These are phyloP conservation scores for Ceratocystis destructans DNA, from an alignment of 2,329 filamentous ascomycete genomes.

Conservation along the genomic window DNA sequence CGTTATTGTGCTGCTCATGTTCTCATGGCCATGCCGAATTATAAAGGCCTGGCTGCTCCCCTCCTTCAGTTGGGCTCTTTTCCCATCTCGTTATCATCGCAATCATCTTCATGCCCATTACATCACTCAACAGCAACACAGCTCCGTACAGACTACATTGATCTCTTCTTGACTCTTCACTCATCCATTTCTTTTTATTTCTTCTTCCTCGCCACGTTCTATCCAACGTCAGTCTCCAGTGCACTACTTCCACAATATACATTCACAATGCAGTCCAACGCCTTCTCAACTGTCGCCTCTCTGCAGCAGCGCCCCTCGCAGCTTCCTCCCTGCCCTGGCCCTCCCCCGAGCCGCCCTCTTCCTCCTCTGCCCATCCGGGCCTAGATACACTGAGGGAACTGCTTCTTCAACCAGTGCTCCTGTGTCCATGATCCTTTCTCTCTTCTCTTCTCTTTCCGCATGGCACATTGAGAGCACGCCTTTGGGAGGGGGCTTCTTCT, in stretches of 20 bases:
- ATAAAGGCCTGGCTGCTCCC: conserved; percentile 6
- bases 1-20: not conserved
- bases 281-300: conserved; percentile 19
- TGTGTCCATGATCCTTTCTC: not conserved
- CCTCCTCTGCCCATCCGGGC: conserved; percentile 50
- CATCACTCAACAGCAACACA: not conserved
- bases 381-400: conserved; percentile 25
- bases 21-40: not conserved
- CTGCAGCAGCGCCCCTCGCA: conserved; percentile 46
- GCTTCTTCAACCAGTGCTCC: not conserved
- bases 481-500: too few relatives aligned
- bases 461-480: too few relatives aligned
- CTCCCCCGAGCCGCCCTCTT: conserved; percentile 49
- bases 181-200: too few relatives aligned
- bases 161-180: not conserved
- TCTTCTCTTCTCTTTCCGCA: not conserved
- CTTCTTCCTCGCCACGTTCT: too few relatives aligned
- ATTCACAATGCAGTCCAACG: conserved; percentile 15
- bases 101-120: not conserved
- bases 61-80: not conserved
- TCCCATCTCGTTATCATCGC: not conserved
- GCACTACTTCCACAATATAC: conserved; percentile 21
- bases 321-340: conserved; percentile 53
- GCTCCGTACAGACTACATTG: not conserved
- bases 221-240: too few relatives aligned